Evolutionary conservation across 371 early-diverging fungal genomes (phyloP), one percentile per base, ranked within the genome.

Genomic region (Mucor circinelloides): DNA sequence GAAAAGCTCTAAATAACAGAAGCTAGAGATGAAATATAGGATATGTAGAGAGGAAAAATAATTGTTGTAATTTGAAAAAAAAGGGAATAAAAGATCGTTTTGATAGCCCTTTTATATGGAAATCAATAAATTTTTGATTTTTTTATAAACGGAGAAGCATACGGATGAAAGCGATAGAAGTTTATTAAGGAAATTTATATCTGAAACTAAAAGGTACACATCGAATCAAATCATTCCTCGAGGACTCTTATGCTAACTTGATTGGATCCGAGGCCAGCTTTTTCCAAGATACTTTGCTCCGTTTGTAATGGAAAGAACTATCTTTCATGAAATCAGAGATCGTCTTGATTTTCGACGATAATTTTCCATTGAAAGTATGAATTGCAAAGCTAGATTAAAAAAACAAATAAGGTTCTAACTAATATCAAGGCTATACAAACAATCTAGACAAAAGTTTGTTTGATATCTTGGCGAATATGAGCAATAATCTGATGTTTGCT

Each of bases 1-100:
- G 50, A 36, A 13, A 36, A 7, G 36, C 36, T 36, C 36, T 36
- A 12, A 13, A 13, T 2, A 36, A 6, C 1, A 44, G 44, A 44
- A 19, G n/a, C 19, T 19, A 44, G n/a, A 19, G 15, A 31, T n/a
- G 5, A 30, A 30, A n/a, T 54, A 1, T 50, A 27, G 6, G 13
- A 54, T 9, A 54, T 30, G 30, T 30, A 30, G 30, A 2, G 30
- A 30, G 30, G 21, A 30, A 55, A 55, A 15, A 55, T 30, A 55
- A 55, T 2, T n/a, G 2, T 50, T 21, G 4, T n/a, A 31, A 56
- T n/a, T 30, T 30, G 3, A 71, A 19, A 77, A 77, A 30, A 54
- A 15, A 54, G 54, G 31, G n/a, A 31, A n/a, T 0, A 55, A 31
- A 4, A 55, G 55, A 55, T 31, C 8, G 27, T 55, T n/a, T 55